Conservation (phyloP, 176 grass and related monocot genomes). For the Zea mays region Zm-B73-REFERENCE-NAM-5.0 NC_050105.1:143180501-143181000, state of each 20-base stretch:
- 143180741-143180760: neutral
- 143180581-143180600: no score
- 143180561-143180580: no score
- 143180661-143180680: no score
- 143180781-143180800: neutral
- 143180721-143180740: neutral
- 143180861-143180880: neutral
- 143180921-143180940: neutral
- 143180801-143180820: neutral
- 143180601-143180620: no score
- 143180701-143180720: no score
- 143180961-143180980: neutral
- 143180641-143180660: no score
- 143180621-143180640: no score
- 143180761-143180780: slow-evolving; percentile 7
- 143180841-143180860: slow-evolving; percentile 9
- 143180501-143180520: no score
- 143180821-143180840: neutral
- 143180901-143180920: neutral
- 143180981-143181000: neutral
- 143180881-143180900: neutral
- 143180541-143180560: no score
- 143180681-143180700: no score
- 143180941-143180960: neutral
- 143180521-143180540: no score